A percentile compares a stretch with the other conserved stretches of the same genome.
These are phyloP conservation scores for Phytophthora foliorum DNA, from an alignment of 352 stramenopile genomes.

Conservation along the genomic window DNA sequence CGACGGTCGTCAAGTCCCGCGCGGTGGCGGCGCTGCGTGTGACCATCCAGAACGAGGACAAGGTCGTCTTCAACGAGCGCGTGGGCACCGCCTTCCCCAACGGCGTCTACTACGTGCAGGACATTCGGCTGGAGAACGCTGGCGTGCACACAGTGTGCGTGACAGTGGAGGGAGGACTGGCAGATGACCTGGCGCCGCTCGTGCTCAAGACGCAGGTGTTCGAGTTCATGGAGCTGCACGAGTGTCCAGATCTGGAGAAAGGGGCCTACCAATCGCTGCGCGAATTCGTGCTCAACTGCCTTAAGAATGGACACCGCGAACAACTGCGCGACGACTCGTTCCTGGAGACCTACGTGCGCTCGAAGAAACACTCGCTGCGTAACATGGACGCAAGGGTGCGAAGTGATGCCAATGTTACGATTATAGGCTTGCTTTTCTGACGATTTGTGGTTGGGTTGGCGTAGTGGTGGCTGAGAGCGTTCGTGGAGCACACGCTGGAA, in stretches of 20 bases:
- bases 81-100: slow-evolving; percentile 72
- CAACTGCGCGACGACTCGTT: slow-evolving; percentile 71
- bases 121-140: slow-evolving; percentile 67
- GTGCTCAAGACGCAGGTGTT: slow-evolving; percentile 76
- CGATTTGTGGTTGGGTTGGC: slow-evolving; percentile 4
- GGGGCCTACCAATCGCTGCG: slow-evolving; percentile 73
- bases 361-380: slow-evolving; percentile 71
- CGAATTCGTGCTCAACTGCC: slow-evolving; percentile 59
- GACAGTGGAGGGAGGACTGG: slow-evolving; percentile 61
- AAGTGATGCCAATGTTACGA: not conserved
- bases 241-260: slow-evolving; percentile 59
- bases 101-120: slow-evolving; percentile 85
- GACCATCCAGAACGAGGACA: slow-evolving; percentile 83
- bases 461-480: slow-evolving; percentile 81
- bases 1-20: slow-evolving; percentile 64
- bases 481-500: slow-evolving; percentile 80
- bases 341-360: slow-evolving; percentile 57
- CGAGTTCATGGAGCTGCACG: slow-evolving; percentile 85
- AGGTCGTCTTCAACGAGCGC: slow-evolving; percentile 75
- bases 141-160: slow-evolving; percentile 76
- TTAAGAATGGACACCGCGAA: slow-evolving; percentile 52
- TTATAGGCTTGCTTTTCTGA: slow-evolving; percentile 14
- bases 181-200: slow-evolving; percentile 58
- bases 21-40: slow-evolving; percentile 63
- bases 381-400: slow-evolving; percentile 75